A percentile compares a stretch with the other conserved stretches of the same genome.
phyloP scores from a whole-genome alignment of 2,329 filamentous ascomycete species.

The Fusarium sp. region DNA sequence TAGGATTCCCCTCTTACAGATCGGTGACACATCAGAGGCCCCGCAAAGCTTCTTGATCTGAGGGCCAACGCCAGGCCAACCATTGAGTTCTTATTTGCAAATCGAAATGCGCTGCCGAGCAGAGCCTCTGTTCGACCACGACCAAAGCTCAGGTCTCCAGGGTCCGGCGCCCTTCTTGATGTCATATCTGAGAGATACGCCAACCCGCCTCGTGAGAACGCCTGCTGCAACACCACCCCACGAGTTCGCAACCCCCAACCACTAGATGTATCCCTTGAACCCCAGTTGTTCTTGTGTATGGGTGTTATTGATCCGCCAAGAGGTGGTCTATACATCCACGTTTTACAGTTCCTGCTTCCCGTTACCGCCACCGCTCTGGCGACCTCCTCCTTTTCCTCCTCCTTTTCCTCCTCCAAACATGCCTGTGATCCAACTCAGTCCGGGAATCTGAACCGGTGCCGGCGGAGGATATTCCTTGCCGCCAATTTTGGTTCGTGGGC shows the following conservation, averaged over 20 bases:
- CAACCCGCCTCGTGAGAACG: background rate
- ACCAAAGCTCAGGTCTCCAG: background rate
- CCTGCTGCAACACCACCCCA: background rate
- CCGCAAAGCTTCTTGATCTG: background rate
- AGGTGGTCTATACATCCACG: too few species aligned
- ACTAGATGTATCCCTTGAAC: background rate
- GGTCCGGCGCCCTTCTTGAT: slow-evolving; percentile 21
- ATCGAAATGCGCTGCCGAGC: slow-evolving; percentile 1
- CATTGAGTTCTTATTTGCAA: slow-evolving; percentile 31
- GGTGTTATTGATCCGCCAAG: too few species aligned
- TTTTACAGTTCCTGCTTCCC: slow-evolving; percentile 43
- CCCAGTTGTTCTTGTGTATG: too few species aligned
- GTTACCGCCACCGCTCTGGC: slow-evolving; percentile 5
- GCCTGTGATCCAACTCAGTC: slow-evolving; percentile 57
- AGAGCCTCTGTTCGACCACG: background rate
- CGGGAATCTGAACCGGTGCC: slow-evolving; percentile 58
- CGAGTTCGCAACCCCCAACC: background rate
- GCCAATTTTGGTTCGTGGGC: slow-evolving; percentile 60
- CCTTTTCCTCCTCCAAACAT: slow-evolving; percentile 41
- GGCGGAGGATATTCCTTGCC: slow-evolving; percentile 64
- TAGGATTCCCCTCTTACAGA: slow-evolving; percentile 9
- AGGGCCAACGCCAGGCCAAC: slow-evolving; percentile 12
- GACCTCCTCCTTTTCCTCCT: slow-evolving; percentile 18
- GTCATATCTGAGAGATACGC: slow-evolving; percentile 9
- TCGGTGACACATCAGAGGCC: background rate